These are phyloP conservation scores for Quercus parvula DNA, from an alignment of 306 rosid species.

Conservation along the genomic window DNA sequence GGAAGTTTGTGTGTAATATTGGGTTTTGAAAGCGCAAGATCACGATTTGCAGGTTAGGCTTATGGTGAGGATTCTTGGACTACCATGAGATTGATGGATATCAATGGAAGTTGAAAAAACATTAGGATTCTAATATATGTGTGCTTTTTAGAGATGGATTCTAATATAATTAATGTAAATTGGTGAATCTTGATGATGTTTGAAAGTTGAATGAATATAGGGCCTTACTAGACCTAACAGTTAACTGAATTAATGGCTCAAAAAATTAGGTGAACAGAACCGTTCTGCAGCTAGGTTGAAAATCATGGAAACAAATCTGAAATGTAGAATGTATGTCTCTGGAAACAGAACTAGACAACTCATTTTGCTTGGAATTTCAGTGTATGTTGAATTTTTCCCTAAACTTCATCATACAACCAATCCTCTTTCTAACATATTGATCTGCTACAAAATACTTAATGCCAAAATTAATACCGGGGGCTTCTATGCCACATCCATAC, in stretches of 20 bases:
- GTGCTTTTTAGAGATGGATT: neutral
- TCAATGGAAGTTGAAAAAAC: neutral
- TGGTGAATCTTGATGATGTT: neutral
- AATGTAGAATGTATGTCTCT: neutral
- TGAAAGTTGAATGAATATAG: neutral
- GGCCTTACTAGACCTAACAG: neutral
- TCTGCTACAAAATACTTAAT: neutral
- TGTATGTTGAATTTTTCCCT: neutral
- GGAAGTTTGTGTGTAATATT: neutral
- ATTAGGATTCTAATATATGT: neutral
- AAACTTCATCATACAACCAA: neutral
- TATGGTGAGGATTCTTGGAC: neutral
- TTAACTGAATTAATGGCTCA: neutral
- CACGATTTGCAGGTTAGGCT: neutral
- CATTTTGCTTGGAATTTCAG: slow-evolving; percentile 8
- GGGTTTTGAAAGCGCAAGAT: neutral
- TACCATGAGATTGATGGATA: neutral
- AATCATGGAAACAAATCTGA: neutral
- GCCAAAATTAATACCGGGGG: neutral
- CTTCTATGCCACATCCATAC: neutral
- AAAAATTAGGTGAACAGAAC: neutral
- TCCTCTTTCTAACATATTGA: neutral
- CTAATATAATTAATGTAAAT: neutral
- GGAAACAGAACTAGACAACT: neutral
- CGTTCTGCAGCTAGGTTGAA: neutral